Conservation (phyloP, 768 basidiomycete species). For the Leccinum uliginosum region DNA sequence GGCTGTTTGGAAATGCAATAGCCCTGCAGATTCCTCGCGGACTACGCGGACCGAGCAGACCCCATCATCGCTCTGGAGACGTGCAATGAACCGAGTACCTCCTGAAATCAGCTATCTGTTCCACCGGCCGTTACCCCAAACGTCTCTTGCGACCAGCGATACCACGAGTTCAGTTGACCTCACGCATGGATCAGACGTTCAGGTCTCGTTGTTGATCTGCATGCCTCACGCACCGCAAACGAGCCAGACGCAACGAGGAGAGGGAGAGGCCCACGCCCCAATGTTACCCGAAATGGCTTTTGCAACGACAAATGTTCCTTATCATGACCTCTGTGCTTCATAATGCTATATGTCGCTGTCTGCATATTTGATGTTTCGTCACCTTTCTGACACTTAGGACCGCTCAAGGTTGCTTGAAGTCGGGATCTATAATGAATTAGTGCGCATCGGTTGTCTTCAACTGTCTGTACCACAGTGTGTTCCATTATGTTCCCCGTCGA, state of each 20-base stretch:
- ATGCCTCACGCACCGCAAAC: slow-evolving; percentile 22
- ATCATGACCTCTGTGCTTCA: slow-evolving; percentile 6
- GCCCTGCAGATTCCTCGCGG: neutral
- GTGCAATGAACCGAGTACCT: slow-evolving; percentile 13
- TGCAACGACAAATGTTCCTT: slow-evolving; percentile 23
- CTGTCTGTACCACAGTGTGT: neutral
- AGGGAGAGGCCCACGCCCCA: neutral
- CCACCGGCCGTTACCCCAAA: slow-evolving; percentile 11
- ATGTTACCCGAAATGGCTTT: slow-evolving; percentile 22
- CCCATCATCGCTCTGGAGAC: slow-evolving; percentile 21
- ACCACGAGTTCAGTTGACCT: slow-evolving; percentile 1
- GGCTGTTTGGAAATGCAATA: slow-evolving; percentile 11
- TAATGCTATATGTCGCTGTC: slow-evolving; percentile 10
- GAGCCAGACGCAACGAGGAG: neutral
- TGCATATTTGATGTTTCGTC: slow-evolving; percentile 10
- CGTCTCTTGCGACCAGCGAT: neutral
- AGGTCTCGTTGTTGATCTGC: slow-evolving; percentile 24
- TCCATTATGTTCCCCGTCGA: neutral
- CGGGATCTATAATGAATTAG: neutral
- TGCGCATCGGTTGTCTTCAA: neutral
- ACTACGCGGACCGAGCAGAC: slow-evolving; percentile 4
- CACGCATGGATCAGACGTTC: slow-evolving; percentile 21
- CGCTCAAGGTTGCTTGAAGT: neutral
- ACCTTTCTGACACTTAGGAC: neutral
- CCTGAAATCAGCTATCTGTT: slow-evolving; percentile 29